Percentiles rank a stretch among this genome's conserved stretches.
Conservation (phyloP, 768 basidiomycete species). For the Infundibulicybe gibba region DNA sequence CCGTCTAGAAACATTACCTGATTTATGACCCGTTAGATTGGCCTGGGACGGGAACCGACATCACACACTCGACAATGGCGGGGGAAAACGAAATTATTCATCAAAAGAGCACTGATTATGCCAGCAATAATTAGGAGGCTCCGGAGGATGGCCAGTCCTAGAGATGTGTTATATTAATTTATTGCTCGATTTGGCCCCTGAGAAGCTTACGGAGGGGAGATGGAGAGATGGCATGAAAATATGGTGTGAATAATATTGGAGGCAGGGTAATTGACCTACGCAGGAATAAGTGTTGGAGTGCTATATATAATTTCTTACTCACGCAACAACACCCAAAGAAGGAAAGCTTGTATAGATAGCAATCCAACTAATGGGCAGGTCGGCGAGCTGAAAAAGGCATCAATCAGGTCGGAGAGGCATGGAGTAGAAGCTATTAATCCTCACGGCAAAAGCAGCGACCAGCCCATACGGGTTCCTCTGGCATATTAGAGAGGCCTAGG, state of each 20-base stretch:
- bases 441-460: conserved; percentile 33
- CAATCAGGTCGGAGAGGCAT: background rate
- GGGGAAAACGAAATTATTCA: conserved; percentile 43
- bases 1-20: conserved; percentile 40
- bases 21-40: background rate
- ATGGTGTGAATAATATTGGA: conserved; percentile 30
- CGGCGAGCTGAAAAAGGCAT: conserved; percentile 28
- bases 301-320: conserved; percentile 8
- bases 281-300: background rate
- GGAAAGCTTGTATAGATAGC: conserved; percentile 33
- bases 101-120: conserved; percentile 38
- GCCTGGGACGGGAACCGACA: background rate
- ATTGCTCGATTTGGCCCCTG: background rate
- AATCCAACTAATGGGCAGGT: conserved; percentile 42
- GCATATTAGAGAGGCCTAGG: conserved; percentile 35
- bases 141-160: conserved; percentile 36
- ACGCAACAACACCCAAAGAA: conserved; percentile 42
- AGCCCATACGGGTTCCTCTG: conserved; percentile 38
- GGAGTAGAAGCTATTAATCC: conserved; percentile 1
- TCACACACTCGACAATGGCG: conserved; percentile 38
- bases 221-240: conserved; percentile 19
- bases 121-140: conserved; percentile 39
- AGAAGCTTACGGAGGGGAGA: conserved; percentile 24
- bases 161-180: background rate
- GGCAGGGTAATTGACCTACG: conserved; percentile 40